Conservation (phyloP, 176 grass and related monocot species). For the Zoysia pacifica region DNA sequence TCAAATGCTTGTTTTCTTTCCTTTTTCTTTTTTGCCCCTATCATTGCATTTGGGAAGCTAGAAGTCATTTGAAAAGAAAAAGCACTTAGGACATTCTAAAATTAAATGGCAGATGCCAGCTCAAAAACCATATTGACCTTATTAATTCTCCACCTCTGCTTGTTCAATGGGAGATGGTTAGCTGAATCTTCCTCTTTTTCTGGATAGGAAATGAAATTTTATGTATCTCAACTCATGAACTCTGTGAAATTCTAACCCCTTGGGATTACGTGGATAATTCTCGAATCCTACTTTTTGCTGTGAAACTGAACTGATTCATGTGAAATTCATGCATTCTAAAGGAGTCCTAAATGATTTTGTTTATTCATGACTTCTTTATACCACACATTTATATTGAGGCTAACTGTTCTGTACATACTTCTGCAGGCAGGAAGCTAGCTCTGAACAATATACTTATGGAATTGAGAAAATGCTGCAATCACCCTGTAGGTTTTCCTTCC, state of each 20-base stretch:
- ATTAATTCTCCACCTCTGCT: not conserved
- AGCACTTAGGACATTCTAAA: not conserved
- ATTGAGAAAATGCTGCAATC: conserved; percentile 70
- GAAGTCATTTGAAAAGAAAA: not conserved
- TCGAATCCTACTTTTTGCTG: no score
- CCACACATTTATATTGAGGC: not conserved
- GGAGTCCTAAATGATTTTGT: not conserved
- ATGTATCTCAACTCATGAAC: not conserved
- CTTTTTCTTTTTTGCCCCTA: not conserved
- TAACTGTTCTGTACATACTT: conserved; percentile 12
- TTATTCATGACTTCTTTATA: conserved; percentile 1
- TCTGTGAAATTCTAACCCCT: not conserved
- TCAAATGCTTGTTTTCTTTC: no score
- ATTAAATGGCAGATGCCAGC: not conserved
- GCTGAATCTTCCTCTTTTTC: not conserved
- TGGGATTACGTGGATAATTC: no score
- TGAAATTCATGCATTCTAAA: no score
- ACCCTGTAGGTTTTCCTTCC: conserved; percentile 50
- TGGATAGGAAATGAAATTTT: not conserved
- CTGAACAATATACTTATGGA: conserved; percentile 59
- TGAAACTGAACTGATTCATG: no score
- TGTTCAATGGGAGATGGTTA: not conserved
- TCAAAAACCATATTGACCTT: not conserved
- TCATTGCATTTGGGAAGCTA: not conserved
- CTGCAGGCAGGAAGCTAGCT: conserved; percentile 60